Percentiles rank a stretch among this genome's conserved stretches.
Evolutionary conservation across 2,329 filamentous ascomycete genomes (phyloP).

Genomic region (Colletotrichum sp.): DNA sequence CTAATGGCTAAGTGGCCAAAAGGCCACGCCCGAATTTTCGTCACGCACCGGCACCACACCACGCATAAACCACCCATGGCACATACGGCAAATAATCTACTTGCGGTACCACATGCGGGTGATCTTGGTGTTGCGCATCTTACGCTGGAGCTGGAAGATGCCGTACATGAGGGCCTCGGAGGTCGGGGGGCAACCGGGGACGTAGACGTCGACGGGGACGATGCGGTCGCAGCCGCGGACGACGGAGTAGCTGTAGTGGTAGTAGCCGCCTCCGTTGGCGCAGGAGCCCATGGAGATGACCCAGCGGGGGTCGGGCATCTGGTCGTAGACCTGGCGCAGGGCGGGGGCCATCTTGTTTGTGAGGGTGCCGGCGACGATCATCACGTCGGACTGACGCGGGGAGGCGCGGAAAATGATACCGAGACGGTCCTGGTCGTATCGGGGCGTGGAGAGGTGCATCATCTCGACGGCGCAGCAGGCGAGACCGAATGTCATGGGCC

Average conservation of each 20-base stretch:
- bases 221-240: slow-evolving; percentile 78
- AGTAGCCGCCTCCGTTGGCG: slow-evolving; percentile 85
- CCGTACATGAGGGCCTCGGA: slow-evolving; percentile 69
- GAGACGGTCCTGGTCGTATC: slow-evolving; percentile 87
- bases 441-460: slow-evolving; percentile 89
- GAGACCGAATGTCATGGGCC: slow-evolving; percentile 88
- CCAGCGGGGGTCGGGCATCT: slow-evolving; percentile 93
- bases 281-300: slow-evolving; percentile 85
- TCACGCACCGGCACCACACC: not conserved
- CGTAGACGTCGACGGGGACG: slow-evolving; percentile 81
- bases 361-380: slow-evolving; percentile 92
- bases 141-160: slow-evolving; percentile 78
- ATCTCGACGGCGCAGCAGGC: slow-evolving; percentile 91
- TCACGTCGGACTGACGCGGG: slow-evolving; percentile 86
- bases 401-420: slow-evolving; percentile 92
- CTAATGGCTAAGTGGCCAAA: not conserved
- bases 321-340: slow-evolving; percentile 89
- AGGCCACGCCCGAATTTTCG: not conserved
- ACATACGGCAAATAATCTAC: slow-evolving; percentile 34
- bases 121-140: slow-evolving; percentile 69
- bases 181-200: slow-evolving; percentile 74
- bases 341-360: slow-evolving; percentile 98
- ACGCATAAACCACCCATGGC: not conserved
- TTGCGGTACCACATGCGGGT: slow-evolving; percentile 64
- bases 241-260: slow-evolving; percentile 82